phyloP scores from a whole-genome alignment of 306 rosid genomes.

The Urtica urens region DNA sequence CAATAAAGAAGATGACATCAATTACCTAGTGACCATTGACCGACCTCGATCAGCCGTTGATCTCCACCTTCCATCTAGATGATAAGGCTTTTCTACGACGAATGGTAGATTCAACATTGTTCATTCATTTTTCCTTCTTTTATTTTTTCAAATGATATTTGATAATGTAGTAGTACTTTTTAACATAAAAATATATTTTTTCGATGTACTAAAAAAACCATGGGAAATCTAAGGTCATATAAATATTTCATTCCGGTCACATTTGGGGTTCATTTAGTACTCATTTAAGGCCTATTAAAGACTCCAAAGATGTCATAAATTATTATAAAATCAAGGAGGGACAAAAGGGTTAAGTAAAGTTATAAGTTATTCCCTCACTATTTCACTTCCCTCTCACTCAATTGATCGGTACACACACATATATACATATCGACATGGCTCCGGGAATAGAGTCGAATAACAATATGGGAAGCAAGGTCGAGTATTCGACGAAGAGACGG shows the following conservation, averaged over 20 bases:
- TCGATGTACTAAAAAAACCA: too few species aligned
- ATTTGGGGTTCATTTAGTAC: conserved; percentile 26
- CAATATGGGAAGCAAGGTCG: conserved; percentile 7
- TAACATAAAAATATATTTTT: too few species aligned
- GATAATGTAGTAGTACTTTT: too few species aligned
- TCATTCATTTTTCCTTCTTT: conserved; percentile 16
- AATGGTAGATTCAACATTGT: conserved; percentile 18
- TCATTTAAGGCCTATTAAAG: conserved; percentile 20
- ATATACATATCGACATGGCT: conserved; percentile 13
- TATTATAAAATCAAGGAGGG: conserved; percentile 15
- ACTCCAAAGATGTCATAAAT: conserved; percentile 7
- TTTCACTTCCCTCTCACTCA: conserved; percentile 12
- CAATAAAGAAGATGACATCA: conserved; percentile 13
- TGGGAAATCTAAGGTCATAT: too few species aligned
- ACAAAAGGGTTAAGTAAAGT: conserved; percentile 15
- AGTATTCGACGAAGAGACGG: conserved; percentile 22
- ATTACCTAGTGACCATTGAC: conserved; percentile 6
- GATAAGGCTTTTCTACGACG: conserved; percentile 21
- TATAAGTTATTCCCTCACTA: conserved; percentile 13
- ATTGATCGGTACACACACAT: too few species aligned
- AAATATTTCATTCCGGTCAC: conserved; percentile 27
- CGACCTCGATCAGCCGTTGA: conserved; percentile 16
- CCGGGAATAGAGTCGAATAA: conserved; percentile 20
- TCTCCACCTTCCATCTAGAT: conserved; percentile 19
- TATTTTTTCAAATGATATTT: background rate